phyloP scores from a whole-genome alignment of 331 rosid species.

The Arachis monticola region DNA sequence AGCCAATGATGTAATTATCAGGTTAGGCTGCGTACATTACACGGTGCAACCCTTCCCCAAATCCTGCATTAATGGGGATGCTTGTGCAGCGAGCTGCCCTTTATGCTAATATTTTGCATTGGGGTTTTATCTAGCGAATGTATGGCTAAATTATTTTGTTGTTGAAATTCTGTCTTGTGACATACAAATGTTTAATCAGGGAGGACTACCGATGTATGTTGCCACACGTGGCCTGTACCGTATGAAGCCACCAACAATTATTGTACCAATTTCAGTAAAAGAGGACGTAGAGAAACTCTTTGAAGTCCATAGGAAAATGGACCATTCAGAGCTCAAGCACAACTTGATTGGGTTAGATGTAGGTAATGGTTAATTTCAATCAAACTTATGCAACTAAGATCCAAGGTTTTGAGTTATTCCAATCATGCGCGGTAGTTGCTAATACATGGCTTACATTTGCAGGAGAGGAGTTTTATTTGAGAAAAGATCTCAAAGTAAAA shows the following conservation, averaged over 20 bases:
- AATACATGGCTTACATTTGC: slow-evolving; percentile 34
- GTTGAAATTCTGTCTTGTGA: slow-evolving; percentile 14
- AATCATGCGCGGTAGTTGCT: slow-evolving; percentile 16
- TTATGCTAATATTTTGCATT: too few species aligned
- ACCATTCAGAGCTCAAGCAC: slow-evolving; percentile 79
- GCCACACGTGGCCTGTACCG: slow-evolving; percentile 83
- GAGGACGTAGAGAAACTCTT: slow-evolving; percentile 77
- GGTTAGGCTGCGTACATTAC: too few species aligned
- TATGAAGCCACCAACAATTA: slow-evolving; percentile 84
- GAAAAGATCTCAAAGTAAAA: slow-evolving; percentile 79
- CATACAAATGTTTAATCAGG: slow-evolving; percentile 49
- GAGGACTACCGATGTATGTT: slow-evolving; percentile 91
- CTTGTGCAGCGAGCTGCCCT: too few species aligned
- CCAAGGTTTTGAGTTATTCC: slow-evolving; percentile 8
- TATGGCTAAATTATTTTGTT: slow-evolving; percentile 9
- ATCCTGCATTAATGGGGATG: too few species aligned
- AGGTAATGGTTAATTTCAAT: slow-evolving; percentile 55
- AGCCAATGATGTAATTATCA: too few species aligned
- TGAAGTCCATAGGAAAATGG: slow-evolving; percentile 82
- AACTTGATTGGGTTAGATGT: slow-evolving; percentile 78
- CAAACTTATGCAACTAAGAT: slow-evolving; percentile 21
- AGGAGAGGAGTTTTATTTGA: slow-evolving; percentile 77
- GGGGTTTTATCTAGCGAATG: not conserved
- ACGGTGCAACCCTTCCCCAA: too few species aligned
- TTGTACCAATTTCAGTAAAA: slow-evolving; percentile 71